Evolutionary conservation across 768 basidiomycete genomes (phyloP), one percentile per base, ranked within the genome.

Genomic region (Krasilnikovozyma curviuscula): DNA sequence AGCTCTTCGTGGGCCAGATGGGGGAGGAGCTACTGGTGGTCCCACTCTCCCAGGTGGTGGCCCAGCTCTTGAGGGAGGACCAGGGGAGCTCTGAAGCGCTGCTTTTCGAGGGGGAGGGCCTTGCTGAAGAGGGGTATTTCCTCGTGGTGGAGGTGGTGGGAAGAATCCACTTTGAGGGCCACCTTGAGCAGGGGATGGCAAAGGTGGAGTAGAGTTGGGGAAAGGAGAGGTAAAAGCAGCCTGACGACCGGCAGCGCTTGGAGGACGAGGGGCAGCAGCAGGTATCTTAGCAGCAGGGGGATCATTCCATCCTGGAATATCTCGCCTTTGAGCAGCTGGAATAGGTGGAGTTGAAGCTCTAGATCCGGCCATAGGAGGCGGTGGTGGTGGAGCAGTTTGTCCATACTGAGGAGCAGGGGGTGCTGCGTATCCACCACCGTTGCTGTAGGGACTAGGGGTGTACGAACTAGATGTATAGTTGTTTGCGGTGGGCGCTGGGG

Each of bases 271-370:
- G 23, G 78, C 76, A 34, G 71, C 63, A 16, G 71, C 62, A 8
- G 67, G 60, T 13, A 55, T 50, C 24, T 59, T 56, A 12, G 75
- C 54, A 6, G 68, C 60, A 0, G 85, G 86, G 0, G 85, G 77
- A 63, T 95, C 89, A 57, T 95, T 95, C 86, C 88, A 95, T 0
- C 85, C 85, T 14, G 78, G 74, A 25, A 77, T 77, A 42, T 65
- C 63, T 42, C 79, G 80, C 25, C 68, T 67, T 52, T 69, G 65
- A 35, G 77, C 74, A 27, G 76, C 77, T 3, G 76, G 73, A 1
- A 74, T 70, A 40, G 67, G 65, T 39, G 71, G 68, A 6, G 70
- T 60, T 1, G 65, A 63, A 1, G 61, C 57, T 27, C 46, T 33
- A 9, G 53, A 27, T 35, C 48, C 29, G 9, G 65, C 63, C 21